These are phyloP conservation scores for Taphrina flavorubra DNA, from an alignment of 1,139 yeast species.

Conservation along the genomic window DNA sequence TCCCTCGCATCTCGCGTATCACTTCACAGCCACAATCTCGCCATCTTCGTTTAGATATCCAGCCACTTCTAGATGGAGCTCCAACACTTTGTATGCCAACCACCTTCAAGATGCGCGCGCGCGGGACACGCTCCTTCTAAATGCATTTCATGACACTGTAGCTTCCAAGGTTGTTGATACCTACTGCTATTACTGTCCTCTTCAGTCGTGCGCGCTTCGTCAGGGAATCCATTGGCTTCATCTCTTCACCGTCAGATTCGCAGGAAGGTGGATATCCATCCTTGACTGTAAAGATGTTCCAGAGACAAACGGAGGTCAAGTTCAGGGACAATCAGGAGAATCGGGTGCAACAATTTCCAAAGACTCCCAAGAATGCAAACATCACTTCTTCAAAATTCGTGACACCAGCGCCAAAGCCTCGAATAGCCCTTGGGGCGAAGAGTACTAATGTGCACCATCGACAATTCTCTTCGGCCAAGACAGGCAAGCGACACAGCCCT, in stretches of 20 bases:
- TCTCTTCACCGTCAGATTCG: too few relatives aligned
- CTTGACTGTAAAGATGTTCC: constrained; percentile 10
- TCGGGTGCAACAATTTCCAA: constrained; percentile 28
- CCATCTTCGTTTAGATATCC: not conserved
- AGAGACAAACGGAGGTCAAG: constrained; percentile 38
- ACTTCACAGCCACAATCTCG: constrained; percentile 16
- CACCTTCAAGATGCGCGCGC: not conserved
- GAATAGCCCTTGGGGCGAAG: constrained; percentile 35
- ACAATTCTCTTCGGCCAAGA: constrained; percentile 36
- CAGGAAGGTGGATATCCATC: too few relatives aligned
- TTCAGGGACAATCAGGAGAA: constrained; percentile 37
- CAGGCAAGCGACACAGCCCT: constrained; percentile 39
- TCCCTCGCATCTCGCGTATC: constrained; percentile 15
- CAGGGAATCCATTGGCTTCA: too few relatives aligned
- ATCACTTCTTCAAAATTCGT: constrained; percentile 15
- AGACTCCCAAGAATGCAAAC: constrained; percentile 36
- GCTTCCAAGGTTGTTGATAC: not conserved
- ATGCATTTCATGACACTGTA: not conserved
- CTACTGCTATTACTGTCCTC: too few relatives aligned
- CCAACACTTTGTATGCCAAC: not conserved
- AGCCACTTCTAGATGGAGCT: not conserved
- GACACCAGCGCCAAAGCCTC: constrained; percentile 37
- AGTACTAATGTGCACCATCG: constrained; percentile 39
- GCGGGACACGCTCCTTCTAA: not conserved
- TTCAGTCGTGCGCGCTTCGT: too few relatives aligned